phyloP scores from a whole-genome alignment of 305 asterid species.

The Petunia hybrid region DNA sequence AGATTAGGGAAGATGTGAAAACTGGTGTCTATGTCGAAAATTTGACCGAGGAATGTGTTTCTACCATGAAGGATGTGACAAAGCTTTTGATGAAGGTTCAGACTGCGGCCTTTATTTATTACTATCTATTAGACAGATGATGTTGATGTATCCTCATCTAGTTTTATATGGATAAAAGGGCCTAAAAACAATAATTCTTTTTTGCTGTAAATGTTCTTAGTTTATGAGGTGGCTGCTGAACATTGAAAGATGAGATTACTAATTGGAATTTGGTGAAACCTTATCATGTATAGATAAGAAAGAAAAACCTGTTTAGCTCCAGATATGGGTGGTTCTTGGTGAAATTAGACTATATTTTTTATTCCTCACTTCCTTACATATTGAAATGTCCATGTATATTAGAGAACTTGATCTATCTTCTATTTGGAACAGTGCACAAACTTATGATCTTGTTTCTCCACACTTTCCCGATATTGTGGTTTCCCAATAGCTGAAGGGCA shows the following conservation, averaged over 20 bases:
- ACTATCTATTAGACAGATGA: slow-evolving; percentile 23
- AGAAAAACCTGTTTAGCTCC: neutral
- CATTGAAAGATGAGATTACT: slow-evolving; percentile 15
- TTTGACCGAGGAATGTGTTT: slow-evolving; percentile 89
- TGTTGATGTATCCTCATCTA: slow-evolving; percentile 10
- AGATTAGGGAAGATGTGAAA: slow-evolving; percentile 95
- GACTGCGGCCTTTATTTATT: slow-evolving; percentile 23
- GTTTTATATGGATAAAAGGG: slow-evolving; percentile 1
- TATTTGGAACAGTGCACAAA: neutral
- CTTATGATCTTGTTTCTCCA: neutral
- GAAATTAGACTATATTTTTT: neutral
- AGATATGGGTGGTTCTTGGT: neutral
- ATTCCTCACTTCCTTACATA: neutral
- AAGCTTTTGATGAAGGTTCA: slow-evolving; percentile 90
- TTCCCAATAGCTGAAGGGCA: neutral
- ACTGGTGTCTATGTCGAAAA: slow-evolving; percentile 95
- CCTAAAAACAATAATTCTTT: neutral
- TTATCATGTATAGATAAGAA: neutral
- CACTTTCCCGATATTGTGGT: neutral
- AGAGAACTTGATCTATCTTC: neutral
- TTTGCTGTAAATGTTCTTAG: slow-evolving; percentile 21
- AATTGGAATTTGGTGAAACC: neutral
- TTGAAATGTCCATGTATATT: neutral
- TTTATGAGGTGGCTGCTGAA: neutral
- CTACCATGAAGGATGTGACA: slow-evolving; percentile 85